A percentile compares a stretch with the other conserved stretches of the same genome.
These are phyloP conservation scores for Xylaria hypoxylon DNA, from an alignment of 2,329 filamentous ascomycete genomes.

Conservation along the genomic window DNA sequence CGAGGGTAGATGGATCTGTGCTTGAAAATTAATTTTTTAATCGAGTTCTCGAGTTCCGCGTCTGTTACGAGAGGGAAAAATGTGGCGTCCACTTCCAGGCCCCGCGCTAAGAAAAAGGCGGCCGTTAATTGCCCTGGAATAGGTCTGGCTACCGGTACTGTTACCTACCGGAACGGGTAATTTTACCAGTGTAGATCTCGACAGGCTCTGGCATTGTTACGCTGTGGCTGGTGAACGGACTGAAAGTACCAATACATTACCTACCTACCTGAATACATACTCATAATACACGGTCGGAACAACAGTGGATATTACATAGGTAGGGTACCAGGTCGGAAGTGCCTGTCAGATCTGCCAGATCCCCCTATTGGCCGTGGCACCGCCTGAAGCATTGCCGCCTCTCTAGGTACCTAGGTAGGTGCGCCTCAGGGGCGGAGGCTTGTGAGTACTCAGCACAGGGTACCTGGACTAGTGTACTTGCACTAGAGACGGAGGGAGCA, in stretches of 20 bases:
- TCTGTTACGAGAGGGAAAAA: slow-evolving; percentile 37
- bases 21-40: slow-evolving; percentile 34
- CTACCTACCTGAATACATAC: no score
- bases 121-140: slow-evolving; percentile 27
- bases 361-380: slow-evolving; percentile 31
- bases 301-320: slow-evolving; percentile 13
- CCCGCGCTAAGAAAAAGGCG: slow-evolving; percentile 39
- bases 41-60: slow-evolving; percentile 34
- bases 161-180: slow-evolving; percentile 37
- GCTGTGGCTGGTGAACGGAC: slow-evolving; percentile 36
- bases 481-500: no score
- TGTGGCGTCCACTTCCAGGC: slow-evolving; percentile 40
- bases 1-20: slow-evolving; percentile 28
- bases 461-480: no score
- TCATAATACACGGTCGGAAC: no score
- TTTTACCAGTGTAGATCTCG: slow-evolving; percentile 21
- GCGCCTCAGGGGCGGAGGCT: background rate
- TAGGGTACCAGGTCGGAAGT: no score
- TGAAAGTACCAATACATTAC: slow-evolving; percentile 17
- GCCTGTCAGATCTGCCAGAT: slow-evolving; percentile 28
- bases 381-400: slow-evolving; percentile 22
- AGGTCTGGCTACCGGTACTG: slow-evolving; percentile 13
- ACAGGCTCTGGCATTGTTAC: slow-evolving; percentile 17
- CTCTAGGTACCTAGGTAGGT: slow-evolving; percentile 1
- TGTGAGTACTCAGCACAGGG: no score